Base-by-base conservation (phyloP, 2,329 filamentous ascomycete species). In the Penicillium sp. region DNA sequence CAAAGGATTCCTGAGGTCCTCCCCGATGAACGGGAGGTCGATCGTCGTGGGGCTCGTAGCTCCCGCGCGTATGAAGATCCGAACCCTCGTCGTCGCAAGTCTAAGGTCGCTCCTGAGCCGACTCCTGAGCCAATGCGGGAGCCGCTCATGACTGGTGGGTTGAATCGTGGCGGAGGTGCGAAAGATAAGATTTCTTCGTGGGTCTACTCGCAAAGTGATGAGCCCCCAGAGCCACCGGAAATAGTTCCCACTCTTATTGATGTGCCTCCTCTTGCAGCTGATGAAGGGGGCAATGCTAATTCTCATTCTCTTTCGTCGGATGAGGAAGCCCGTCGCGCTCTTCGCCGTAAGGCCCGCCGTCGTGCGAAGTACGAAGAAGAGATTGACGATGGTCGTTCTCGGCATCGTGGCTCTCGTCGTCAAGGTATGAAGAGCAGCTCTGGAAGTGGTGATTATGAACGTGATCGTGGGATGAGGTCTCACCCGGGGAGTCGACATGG, bases 111-210 rank as follows among this genome's bases (percentile, higher is more conserved):
- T 4, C 50, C 61, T 9, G 53, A 55, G 20, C 62, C 65, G 9
- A 68, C 50, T 4, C 50, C 61, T 9, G 53, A 55, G 20, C 62
- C 65, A 10, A 68, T 62, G 38, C 54, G 58, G 53, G 50, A 63
- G 1, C 69, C 71, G 32, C 66, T 72, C 57, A 71, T 69, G 60
- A 62, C 66, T 32, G 72, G 73, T 20, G 74, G 38, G 6, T 14
- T 51, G 22, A n/a, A 34, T 18, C 29, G 14, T 14, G 38, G 38
- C 10, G 13, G 69, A n/a, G 52, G 51, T 14, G 57, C 56, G 37
- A 62, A 74, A 61, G 76, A 80, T 51, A 80, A 81, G 64, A 81
- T 77, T 34, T 78, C 77, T 8, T 79, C 76, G 7, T 81, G 79
- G 79, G 72, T 81, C 8, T 71, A 80, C 57, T 78, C 76, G 2